Base-by-base conservation (phyloP, 1,284 basidiomycete genomes). In the Thelephora terrestris region DNA sequence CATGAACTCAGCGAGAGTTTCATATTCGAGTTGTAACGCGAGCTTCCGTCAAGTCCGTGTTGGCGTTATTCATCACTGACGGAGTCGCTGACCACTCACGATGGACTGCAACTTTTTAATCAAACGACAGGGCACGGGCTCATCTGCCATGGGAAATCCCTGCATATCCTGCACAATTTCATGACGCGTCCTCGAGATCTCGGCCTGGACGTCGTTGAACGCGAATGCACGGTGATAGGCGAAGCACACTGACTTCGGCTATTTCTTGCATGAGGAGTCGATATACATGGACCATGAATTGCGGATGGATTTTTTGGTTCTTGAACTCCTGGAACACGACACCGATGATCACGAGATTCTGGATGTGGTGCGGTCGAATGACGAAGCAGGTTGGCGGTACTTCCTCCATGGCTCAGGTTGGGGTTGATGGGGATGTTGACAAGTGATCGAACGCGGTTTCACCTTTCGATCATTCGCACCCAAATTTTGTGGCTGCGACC, bases 331-430 rank as follows among this genome's bases (percentile, higher is more conserved):
- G 77, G 61, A 80, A 83, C 2, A 74, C 64, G 10, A 81, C 65
- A 50, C 77, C 65, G 35, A 87, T 67, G 34, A 87, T 66, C 36
- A 74, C 73, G 25, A 88, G 65, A 14, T 88, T 64, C 45, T 73
- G 73, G 40, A 90, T 66, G 59, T 90, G 86, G 57, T 90, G 86
- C 2, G 86, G 84, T 49, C 78, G 71, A 27, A 85, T 69, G 46
- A 76, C 68, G 62, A 84, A 79, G 47, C 76, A 73, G 5, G 74
- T 73, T 1, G 79, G 76, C 2, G 79, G 78, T 47, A 74, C 74
- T 17, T 64, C 62, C 25, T 43, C 46, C 29, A 49, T 47, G 7
- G 52, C 50, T 40, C 23, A 20, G 39, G 25, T 16, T 5, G 35
- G 34, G 20, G 2, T 16, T 18, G 35, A 37, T 4, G 20, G 5